phyloP scores from a whole-genome alignment of 2,329 filamentous ascomycete species.

The Davidsoniella neocaledoniae region DNA sequence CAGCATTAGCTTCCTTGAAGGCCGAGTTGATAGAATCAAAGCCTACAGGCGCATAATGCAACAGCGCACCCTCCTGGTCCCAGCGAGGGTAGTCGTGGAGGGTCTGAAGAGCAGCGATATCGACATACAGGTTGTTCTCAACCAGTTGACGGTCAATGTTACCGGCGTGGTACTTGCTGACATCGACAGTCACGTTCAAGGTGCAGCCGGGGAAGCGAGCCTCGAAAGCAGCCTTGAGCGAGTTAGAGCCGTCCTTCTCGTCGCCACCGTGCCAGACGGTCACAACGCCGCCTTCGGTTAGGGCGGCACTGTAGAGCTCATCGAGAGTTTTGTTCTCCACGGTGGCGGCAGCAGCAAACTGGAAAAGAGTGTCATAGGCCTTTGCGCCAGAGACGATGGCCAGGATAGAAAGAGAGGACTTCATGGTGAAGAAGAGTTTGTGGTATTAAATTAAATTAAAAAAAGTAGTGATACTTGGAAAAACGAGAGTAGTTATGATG shows the following conservation, averaged over 20 bases:
- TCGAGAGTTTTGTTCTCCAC: slow-evolving; percentile 31
- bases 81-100: slow-evolving; percentile 35
- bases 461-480: too few relatives aligned
- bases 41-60: slow-evolving; percentile 31
- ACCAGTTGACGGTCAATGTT: slow-evolving; percentile 29
- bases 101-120: slow-evolving; percentile 32
- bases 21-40: slow-evolving; percentile 26
- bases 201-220: slow-evolving; percentile 30
- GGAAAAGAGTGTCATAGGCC: slow-evolving; percentile 17
- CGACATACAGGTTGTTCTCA: slow-evolving; percentile 23
- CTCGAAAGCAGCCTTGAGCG: slow-evolving; percentile 28
- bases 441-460: not conserved
- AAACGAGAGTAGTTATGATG: too few relatives aligned
- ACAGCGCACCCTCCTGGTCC: slow-evolving; percentile 28
- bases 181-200: slow-evolving; percentile 35
- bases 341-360: slow-evolving; percentile 14
- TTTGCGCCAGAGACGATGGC: not conserved
- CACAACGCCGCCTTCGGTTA: slow-evolving; percentile 28
- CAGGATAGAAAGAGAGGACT: not conserved
- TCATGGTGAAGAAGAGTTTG: not conserved
- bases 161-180: slow-evolving; percentile 37
- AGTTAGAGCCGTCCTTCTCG: slow-evolving; percentile 23
- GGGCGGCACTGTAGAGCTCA: slow-evolving; percentile 31
- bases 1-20: slow-evolving; percentile 26
- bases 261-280: slow-evolving; percentile 34